Evolutionary conservation across 208 protist species (phyloP).

Genomic region (Trypanosoma grayi): DNA sequence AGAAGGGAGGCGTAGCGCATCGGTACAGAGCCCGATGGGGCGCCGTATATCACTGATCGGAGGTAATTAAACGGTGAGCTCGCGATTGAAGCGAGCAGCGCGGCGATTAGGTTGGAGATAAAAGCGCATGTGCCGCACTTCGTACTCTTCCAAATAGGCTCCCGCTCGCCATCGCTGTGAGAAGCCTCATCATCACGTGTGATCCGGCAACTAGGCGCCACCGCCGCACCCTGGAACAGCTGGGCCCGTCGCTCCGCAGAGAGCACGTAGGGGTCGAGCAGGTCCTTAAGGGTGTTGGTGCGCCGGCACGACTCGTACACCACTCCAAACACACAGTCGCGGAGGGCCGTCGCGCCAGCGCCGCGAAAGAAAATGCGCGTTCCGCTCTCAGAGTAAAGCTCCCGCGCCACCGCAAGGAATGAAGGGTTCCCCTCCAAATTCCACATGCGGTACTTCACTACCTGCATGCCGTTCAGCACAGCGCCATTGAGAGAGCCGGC

Average conservation of each 20-base stretch:
- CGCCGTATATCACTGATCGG: slow-evolving; percentile 81
- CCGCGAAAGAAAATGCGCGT: slow-evolving; percentile 85
- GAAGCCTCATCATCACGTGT: neutral
- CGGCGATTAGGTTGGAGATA: slow-evolving; percentile 76
- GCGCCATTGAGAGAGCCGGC: slow-evolving; percentile 81
- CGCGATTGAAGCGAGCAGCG: slow-evolving; percentile 70
- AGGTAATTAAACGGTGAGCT: slow-evolving; percentile 90
- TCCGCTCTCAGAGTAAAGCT: slow-evolving; percentile 74
- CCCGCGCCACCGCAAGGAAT: slow-evolving; percentile 52
- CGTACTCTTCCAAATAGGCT: neutral
- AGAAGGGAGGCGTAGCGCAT: slow-evolving; percentile 63
- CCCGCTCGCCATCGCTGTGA: neutral
- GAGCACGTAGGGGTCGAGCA: slow-evolving; percentile 42
- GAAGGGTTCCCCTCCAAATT: slow-evolving; percentile 52
- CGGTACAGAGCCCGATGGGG: slow-evolving; percentile 60
- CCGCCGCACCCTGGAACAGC: neutral
- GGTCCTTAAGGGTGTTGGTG: slow-evolving; percentile 30
- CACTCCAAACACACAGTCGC: slow-evolving; percentile 86
- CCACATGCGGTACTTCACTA: slow-evolving; percentile 92
- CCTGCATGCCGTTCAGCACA: slow-evolving; percentile 81
- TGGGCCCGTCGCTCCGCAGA: neutral
- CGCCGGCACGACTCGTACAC: slow-evolving; percentile 78
- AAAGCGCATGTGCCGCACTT: slow-evolving; percentile 48
- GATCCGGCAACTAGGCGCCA: neutral
- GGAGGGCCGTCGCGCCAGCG: slow-evolving; percentile 67